phyloP scores from a whole-genome alignment of 2,329 filamentous ascomycete genomes.

The Aureobasidium mangrovei region DNA sequence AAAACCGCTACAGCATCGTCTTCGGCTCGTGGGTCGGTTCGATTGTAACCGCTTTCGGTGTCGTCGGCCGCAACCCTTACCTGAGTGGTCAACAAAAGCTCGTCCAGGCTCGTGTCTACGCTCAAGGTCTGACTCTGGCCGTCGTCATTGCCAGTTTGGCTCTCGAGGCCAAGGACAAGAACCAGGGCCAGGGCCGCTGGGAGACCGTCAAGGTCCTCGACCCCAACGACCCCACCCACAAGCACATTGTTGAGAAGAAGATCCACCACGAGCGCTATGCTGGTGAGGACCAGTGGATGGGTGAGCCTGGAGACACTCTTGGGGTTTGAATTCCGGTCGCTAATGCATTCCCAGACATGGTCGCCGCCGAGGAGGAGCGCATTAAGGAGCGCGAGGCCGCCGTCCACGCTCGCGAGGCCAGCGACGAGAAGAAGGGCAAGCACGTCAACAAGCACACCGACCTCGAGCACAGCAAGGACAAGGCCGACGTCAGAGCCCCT shows the following conservation, averaged over 20 bases:
- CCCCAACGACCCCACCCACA: constrained; percentile 72
- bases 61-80: constrained; percentile 71
- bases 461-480: constrained; percentile 4
- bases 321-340: too few relatives aligned
- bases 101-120: constrained; percentile 90
- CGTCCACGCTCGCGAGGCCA: constrained; percentile 23
- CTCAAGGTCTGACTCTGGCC: constrained; percentile 77
- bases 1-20: constrained; percentile 82
- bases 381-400: constrained; percentile 42
- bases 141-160: constrained; percentile 75
- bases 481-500: neutral
- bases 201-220: constrained; percentile 76
- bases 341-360: constrained; percentile 54
- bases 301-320: constrained; percentile 38
- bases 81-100: constrained; percentile 74
- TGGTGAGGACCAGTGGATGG: constrained; percentile 89
- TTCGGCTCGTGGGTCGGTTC: constrained; percentile 71
- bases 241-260: constrained; percentile 76
- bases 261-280: constrained; percentile 80
- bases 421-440: constrained; percentile 20
- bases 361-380: constrained; percentile 64
- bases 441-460: constrained; percentile 6
- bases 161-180: constrained; percentile 73
- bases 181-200: constrained; percentile 67
- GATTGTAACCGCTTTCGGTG: constrained; percentile 63